Evolutionary conservation across 2,329 filamentous ascomycete species (phyloP).

Genomic region (Fusarium pseudoanthophilum): DNA sequence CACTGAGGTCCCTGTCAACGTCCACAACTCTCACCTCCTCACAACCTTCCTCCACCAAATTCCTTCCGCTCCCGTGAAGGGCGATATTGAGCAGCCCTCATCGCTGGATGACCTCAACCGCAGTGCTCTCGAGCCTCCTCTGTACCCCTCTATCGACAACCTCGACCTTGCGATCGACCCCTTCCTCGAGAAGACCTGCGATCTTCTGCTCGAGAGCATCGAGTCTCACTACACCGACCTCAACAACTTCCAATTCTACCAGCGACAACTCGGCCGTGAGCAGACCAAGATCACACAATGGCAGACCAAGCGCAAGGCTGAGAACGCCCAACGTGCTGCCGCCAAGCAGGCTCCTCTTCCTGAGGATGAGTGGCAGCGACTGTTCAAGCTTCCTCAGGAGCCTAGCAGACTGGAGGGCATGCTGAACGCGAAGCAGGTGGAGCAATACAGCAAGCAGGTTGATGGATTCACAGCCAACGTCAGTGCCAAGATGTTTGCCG

Average conservation of each 20-base stretch:
- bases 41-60: conserved; percentile 96
- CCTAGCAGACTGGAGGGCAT: conserved; percentile 93
- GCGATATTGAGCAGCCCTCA: conserved; percentile 78
- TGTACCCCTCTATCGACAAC: conserved; percentile 88
- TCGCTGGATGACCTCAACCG: conserved; percentile 82
- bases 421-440: conserved; percentile 94
- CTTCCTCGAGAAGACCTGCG: conserved; percentile 97
- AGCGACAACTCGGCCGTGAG: conserved; percentile 91
- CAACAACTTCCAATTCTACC: conserved; percentile 98
- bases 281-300: conserved; percentile 96
- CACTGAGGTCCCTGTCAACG: conserved; percentile 84
- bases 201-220: conserved; percentile 94
- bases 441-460: conserved; percentile 97
- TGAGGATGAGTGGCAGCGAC: conserved; percentile 97
- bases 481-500: conserved; percentile 97
- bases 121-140: conserved; percentile 70
- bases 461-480: conserved; percentile 94
- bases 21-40: conserved; percentile 98
- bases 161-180: conserved; percentile 96
- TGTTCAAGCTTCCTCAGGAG: conserved; percentile 98
- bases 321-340: conserved; percentile 85
- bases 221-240: conserved; percentile 98
- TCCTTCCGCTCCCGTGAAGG: conserved; percentile 69
- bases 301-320: conserved; percentile 96
- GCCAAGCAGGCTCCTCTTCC: conserved; percentile 90